Percentiles rank a stretch among this genome's conserved stretches.
phyloP scores from a whole-genome alignment of 1,284 basidiomycete species.

The Irpex sp. region DNA sequence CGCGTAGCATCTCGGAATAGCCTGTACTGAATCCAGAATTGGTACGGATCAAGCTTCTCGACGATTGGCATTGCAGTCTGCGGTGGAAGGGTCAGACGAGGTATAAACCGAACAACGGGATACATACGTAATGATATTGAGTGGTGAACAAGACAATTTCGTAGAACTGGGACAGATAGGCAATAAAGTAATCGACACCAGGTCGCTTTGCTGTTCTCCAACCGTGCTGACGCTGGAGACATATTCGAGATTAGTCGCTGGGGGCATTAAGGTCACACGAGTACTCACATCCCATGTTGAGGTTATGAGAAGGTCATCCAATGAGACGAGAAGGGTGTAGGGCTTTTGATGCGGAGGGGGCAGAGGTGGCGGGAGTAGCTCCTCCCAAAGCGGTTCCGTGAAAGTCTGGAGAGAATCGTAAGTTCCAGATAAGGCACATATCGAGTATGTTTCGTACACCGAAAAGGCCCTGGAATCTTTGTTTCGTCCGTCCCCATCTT shows the following conservation, averaged over 20 bases:
- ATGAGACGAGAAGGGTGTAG: slow-evolving; percentile 91
- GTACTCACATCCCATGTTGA: slow-evolving; percentile 93
- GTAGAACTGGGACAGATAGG: slow-evolving; percentile 96
- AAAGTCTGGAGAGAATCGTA: slow-evolving; percentile 67
- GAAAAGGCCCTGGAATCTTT: slow-evolving; percentile 69
- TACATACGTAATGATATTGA: slow-evolving; percentile 89
- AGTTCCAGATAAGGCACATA: not conserved
- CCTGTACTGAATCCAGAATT: slow-evolving; percentile 89
- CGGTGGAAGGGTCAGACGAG: slow-evolving; percentile 4
- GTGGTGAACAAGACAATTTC: slow-evolving; percentile 97
- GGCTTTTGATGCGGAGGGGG: slow-evolving; percentile 90
- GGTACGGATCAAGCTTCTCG: slow-evolving; percentile 95
- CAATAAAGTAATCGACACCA: slow-evolving; percentile 97
- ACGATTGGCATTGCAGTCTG: slow-evolving; percentile 92
- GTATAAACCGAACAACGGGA: slow-evolving; percentile 9
- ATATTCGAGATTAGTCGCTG: not conserved
- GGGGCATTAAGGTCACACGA: not conserved
- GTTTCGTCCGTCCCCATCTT: slow-evolving; percentile 68
- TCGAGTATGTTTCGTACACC: slow-evolving; percentile 53
- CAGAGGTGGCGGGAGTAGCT: slow-evolving; percentile 90
- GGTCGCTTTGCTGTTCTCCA: slow-evolving; percentile 96
- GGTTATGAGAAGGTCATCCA: slow-evolving; percentile 93
- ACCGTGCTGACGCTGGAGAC: slow-evolving; percentile 78
- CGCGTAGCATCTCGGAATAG: slow-evolving; percentile 93
- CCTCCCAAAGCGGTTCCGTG: slow-evolving; percentile 92